Evolutionary conservation across 306 rosid species (phyloP).

Genomic region (Dryas octopetala): DNA sequence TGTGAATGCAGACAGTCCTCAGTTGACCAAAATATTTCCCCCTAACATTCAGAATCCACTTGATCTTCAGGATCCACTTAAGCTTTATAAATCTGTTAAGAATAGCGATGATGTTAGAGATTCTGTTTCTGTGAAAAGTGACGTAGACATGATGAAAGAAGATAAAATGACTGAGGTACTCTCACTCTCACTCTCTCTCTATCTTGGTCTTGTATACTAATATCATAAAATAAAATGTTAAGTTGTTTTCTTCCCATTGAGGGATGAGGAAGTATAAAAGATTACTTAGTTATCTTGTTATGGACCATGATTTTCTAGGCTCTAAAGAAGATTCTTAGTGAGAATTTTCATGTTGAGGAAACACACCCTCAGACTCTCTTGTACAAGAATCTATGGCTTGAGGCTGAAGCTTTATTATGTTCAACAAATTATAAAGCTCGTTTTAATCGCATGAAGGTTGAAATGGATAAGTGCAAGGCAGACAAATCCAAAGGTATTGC

Average conservation of each 20-base stretch:
- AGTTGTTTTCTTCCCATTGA: constrained; percentile 13
- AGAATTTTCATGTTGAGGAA: constrained; percentile 60
- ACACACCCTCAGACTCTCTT: constrained; percentile 51
- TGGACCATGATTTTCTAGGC: constrained; percentile 50
- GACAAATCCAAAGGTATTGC: constrained; percentile 49
- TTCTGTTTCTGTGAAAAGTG: constrained; percentile 35
- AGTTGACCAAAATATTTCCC: constrained; percentile 32
- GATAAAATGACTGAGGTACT: constrained; percentile 72
- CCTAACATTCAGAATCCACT: constrained; percentile 30
- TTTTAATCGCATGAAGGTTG: constrained; percentile 60
- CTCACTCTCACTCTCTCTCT: not conserved
- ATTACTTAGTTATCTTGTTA: constrained; percentile 8
- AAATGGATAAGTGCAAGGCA: constrained; percentile 55
- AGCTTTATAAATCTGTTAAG: constrained; percentile 28
- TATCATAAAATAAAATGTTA: not conserved
- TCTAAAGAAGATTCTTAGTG: constrained; percentile 65
- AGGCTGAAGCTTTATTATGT: constrained; percentile 93
- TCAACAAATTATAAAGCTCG: constrained; percentile 68
- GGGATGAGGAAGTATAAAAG: constrained; percentile 12
- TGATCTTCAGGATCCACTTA: constrained; percentile 29
- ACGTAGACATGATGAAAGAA: constrained; percentile 43
- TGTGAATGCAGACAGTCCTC: constrained; percentile 33
- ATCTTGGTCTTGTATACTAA: constrained; percentile 11
- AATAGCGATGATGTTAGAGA: constrained; percentile 29
- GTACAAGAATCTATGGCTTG: constrained; percentile 89